Evolutionary conservation across 768 basidiomycete species (phyloP), one percentile per base, ranked within the genome.

Genomic region (Suillus lakei): DNA sequence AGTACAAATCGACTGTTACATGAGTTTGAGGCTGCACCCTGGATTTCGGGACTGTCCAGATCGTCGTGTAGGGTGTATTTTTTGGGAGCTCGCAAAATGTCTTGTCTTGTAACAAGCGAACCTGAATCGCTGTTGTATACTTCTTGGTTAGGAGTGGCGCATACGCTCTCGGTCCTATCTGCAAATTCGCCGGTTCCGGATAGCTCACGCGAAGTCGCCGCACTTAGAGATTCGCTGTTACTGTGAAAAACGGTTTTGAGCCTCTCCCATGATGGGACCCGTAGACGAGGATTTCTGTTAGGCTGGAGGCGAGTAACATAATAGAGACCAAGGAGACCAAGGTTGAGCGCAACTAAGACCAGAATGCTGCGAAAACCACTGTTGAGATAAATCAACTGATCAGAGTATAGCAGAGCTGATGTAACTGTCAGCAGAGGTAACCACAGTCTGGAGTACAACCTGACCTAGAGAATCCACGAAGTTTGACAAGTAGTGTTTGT

Each of bases 401-500:
- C 34, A 13, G 55, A 36, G 34, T 56, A 38, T 15, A 54, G 12
- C 32, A 54, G 4, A 56, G 5, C 53, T 56, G 13, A 15, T 36
- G 1, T 34, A 7, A 38, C 36, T 0, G 23, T 56, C n/a, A 56
- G 55, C 8, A 26, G 7, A 36, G n/a, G 23, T 56, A 23, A 36
- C 13, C 2, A 10, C 55, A 23, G n/a, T 36, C 34, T 56, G n/a
- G 55, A 15, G 55, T 23, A 36, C 7, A 16, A 6, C 15, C 55
- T 23, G 55, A 56, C 55, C 55, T 34, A 56, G 55, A 56, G 34
- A 56, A 38, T 56, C 34, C n/a, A 56, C 55, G 23, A 56, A 38
- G 15, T 56, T 56, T 23, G 23, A 56, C 13, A 56, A 56, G 2
- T 56, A 56, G 23, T 16, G 55, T 56, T 56, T 36, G 55, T 56